A percentile compares a stretch with the other conserved stretches of the same genome.
These are phyloP conservation scores for Hyphodiscus sp. DNA, from an alignment of 2,329 filamentous ascomycete species.

Conservation along the genomic window DNA sequence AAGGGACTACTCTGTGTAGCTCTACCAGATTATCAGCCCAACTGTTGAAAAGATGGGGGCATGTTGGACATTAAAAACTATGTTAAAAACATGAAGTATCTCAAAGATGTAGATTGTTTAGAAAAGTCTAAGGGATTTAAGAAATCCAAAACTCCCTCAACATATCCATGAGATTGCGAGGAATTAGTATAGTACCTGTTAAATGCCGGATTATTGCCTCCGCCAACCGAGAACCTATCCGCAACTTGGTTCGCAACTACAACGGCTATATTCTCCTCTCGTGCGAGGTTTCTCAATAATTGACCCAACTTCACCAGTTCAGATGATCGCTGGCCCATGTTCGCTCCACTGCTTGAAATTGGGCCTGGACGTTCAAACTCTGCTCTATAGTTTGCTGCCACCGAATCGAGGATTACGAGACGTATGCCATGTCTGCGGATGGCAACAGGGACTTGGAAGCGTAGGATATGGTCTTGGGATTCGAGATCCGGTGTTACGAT, in stretches of 20 bases:
- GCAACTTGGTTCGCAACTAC: conserved; percentile 95
- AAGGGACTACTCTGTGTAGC: conserved; percentile 23
- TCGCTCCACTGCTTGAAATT: conserved; percentile 34
- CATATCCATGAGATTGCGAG: too few species aligned
- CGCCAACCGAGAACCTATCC: conserved; percentile 59
- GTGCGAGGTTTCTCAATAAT: conserved; percentile 69
- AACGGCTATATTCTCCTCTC: conserved; percentile 67
- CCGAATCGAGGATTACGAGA: conserved; percentile 80
- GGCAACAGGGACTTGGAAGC: conserved; percentile 85
- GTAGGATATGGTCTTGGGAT: conserved; percentile 89
- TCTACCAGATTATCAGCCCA: not conserved
- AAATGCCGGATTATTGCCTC: conserved; percentile 9
- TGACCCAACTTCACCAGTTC: conserved; percentile 74
- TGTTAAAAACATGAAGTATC: too few species aligned
- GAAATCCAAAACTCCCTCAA: too few species aligned
- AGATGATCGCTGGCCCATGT: conserved; percentile 68
- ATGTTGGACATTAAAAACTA: too few species aligned
- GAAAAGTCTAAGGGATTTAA: too few species aligned
- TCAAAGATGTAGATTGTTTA: too few species aligned
- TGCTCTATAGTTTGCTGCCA: conserved; percentile 91
- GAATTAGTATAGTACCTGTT: not conserved
- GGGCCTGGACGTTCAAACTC: conserved; percentile 64
- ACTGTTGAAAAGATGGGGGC: too few species aligned
- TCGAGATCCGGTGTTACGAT: conserved; percentile 86
- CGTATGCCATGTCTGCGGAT: conserved; percentile 70